Base-by-base conservation (phyloP, 257 asterid genomes). In the Agastache rugosa region DNA sequence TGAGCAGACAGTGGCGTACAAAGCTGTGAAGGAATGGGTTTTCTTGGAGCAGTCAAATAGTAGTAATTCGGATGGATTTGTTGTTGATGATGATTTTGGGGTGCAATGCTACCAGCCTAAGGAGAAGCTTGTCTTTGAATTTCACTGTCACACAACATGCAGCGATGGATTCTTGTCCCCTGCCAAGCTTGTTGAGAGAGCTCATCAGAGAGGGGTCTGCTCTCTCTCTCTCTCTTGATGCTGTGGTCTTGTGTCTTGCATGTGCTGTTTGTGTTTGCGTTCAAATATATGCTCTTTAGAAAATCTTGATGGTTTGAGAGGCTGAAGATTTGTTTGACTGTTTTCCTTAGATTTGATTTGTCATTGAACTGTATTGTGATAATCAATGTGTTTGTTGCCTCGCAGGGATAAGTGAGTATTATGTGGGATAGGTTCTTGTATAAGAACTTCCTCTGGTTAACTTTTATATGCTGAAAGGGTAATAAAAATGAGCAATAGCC, bases 161-260 rank as follows among this genome's bases (percentile, higher is more conserved):
- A 95, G 99, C 78, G 99, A 95, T 85, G 99, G 99, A 16, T 95
- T 79, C 79, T 84, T 95, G 81, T 85, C 98, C 50, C 98, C 99
- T 77, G 37, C 98, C 41, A 95, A 90, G 87, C 98, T 95, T 58
- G 89, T 95, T 34, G 99, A 95, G 79, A 90, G 96, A 86, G 99
- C 99, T 20, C 97, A 95, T 85, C 93, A 85, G 29, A 85, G 84
- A 78, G 98, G 98, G 94, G 99, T 92, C 63, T 74, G 82, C 29
- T 70, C 74, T 75, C 69, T 75, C 60, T 17, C 7, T 64, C 41
- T 7, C 23, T 15, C 42, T 59, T 47, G 35, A 50, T 42, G 39
- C 12, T 62, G n/a, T n/a, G n/a, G n/a, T n/a, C n/a, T n/a, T n/a
- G 11, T 74, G 41, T 6, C 55, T 62, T 82, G 62, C 75, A 61